Evolutionary conservation across 2,329 filamentous ascomycete genomes (phyloP).

Genomic region (Trichothecium sympodiale): DNA sequence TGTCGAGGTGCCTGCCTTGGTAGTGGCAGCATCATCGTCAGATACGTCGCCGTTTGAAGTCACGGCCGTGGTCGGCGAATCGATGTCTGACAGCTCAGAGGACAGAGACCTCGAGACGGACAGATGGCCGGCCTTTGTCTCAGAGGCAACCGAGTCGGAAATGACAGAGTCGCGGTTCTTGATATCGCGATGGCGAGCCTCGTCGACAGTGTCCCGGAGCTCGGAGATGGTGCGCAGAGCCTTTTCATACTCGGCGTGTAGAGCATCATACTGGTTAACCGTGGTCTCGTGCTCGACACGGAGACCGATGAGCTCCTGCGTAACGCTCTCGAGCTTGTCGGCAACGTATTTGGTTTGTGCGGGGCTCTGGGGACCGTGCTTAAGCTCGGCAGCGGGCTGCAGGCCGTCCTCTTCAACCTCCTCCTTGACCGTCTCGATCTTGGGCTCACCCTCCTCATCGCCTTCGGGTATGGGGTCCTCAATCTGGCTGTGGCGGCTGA

Average conservation of each 20-base stretch:
- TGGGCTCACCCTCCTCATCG: slow-evolving; percentile 26
- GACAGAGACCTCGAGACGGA: slow-evolving; percentile 79
- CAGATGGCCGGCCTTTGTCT: slow-evolving; percentile 59
- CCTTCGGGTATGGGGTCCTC: slow-evolving; percentile 44
- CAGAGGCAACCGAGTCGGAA: slow-evolving; percentile 74
- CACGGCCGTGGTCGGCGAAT: slow-evolving; percentile 56
- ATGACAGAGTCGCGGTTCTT: slow-evolving; percentile 42
- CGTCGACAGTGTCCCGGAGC: slow-evolving; percentile 75
- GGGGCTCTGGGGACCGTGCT: slow-evolving; percentile 41
- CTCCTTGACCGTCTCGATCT: slow-evolving; percentile 22
- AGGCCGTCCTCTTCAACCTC: slow-evolving; percentile 14
- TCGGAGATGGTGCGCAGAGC: slow-evolving; percentile 72
- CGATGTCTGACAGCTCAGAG: slow-evolving; percentile 81
- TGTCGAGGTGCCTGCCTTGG: slow-evolving; percentile 27
- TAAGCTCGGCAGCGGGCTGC: slow-evolving; percentile 1
- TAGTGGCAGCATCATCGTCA: slow-evolving; percentile 30
- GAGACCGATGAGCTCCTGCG: slow-evolving; percentile 82
- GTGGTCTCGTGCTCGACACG: slow-evolving; percentile 84
- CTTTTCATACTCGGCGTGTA: slow-evolving; percentile 85
- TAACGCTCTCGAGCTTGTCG: slow-evolving; percentile 85
- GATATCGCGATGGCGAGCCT: slow-evolving; percentile 47
- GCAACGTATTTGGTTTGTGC: slow-evolving; percentile 78
- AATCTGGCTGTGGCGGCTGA: slow-evolving; percentile 41
- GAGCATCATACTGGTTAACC: slow-evolving; percentile 65
- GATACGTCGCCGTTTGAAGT: slow-evolving; percentile 45